Percentiles rank a stretch among this genome's conserved stretches.
These are phyloP conservation scores for Calocybe gangraenosa DNA, from an alignment of 768 basidiomycete genomes.

Conservation along the genomic window DNA sequence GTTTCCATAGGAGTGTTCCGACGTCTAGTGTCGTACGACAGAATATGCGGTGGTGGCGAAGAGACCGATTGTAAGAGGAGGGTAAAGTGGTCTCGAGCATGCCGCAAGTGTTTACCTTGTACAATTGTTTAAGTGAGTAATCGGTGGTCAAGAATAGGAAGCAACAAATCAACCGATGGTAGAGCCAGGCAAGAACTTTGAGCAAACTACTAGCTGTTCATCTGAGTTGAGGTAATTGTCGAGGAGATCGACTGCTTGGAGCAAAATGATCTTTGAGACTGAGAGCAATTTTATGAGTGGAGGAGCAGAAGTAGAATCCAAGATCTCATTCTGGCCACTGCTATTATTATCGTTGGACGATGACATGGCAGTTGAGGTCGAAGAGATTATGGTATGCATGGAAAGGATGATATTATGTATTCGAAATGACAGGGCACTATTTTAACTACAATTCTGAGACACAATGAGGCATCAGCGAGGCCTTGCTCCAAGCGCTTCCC, in stretches of 20 bases:
- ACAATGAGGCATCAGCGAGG: slow-evolving; percentile 13
- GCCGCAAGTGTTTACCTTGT: slow-evolving; percentile 80
- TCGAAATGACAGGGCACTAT: background rate
- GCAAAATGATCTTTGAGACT: slow-evolving; percentile 63
- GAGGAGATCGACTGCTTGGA: slow-evolving; percentile 71
- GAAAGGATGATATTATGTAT: slow-evolving; percentile 54
- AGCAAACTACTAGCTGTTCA: slow-evolving; percentile 62
- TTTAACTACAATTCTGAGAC: slow-evolving; percentile 8
- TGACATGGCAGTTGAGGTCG: slow-evolving; percentile 20
- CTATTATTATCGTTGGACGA: slow-evolving; percentile 15
- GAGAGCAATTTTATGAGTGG: slow-evolving; percentile 54
- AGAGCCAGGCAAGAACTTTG: slow-evolving; percentile 79
- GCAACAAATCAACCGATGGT: slow-evolving; percentile 67
- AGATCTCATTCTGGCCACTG: slow-evolving; percentile 12
- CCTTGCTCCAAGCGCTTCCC: background rate
- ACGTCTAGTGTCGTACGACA: slow-evolving; percentile 73
- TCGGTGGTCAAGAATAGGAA: slow-evolving; percentile 3
- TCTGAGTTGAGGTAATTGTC: slow-evolving; percentile 63
- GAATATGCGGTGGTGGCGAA: slow-evolving; percentile 39
- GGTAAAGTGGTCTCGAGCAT: slow-evolving; percentile 80
- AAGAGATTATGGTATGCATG: slow-evolving; percentile 57
- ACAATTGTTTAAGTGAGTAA: slow-evolving; percentile 1
- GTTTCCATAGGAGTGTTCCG: slow-evolving; percentile 86
- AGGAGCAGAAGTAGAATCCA: slow-evolving; percentile 14
- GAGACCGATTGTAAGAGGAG: slow-evolving; percentile 56